Base-by-base conservation (phyloP, 2,329 filamentous ascomycete species). In the Ceratocystis destructans region DNA sequence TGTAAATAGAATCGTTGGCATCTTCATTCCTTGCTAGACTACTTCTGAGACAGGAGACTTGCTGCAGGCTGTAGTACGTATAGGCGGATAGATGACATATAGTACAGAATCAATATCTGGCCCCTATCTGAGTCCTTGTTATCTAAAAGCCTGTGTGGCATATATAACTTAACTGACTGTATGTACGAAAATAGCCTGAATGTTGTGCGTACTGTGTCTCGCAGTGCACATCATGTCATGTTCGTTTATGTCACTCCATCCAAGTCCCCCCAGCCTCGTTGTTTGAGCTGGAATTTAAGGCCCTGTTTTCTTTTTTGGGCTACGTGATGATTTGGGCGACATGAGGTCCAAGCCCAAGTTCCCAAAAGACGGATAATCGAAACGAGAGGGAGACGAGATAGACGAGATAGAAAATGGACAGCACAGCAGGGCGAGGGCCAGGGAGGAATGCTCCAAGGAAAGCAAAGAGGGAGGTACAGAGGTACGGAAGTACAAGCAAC, bases 261-360 rank as follows among this genome's bases (percentile, higher is more conserved):
- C 28, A n/a, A 41, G 37, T 31, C 22, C n/a, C 15, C 53, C 28
- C 28, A 59, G 55, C 31, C 55, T 33, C 55, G 31, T 8, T 59
- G 55, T 59, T 59, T 59, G 15, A 59, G 55, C 7, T 59, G 17
- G 25, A 59, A 37, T 59, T 59, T 37, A 59, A 59, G 28, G 55
- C 55, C 53, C n/a, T 25, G 10, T 33, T n/a, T 53, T 53, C 46
- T 50, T 37, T n/a, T 59, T n/a, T 59, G 28, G 55, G 55, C 31
- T 8, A 31, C 10, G 28, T 25, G 28, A 31, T 31, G 17, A 59
- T 10, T 8, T 59, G 55, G 28, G 17, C 55, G 10, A n/a, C 31
- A n/a, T 59, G 28, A 10, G 55, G 55, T 17, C 55, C 31, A 59
- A 37, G 48, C 48, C 48, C n/a, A 28, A 22, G 55, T n/a, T n/a